Evolutionary conservation across 768 basidiomycete species (phyloP), one percentile per base, ranked within the genome.

Genomic region (Termitomyces sp.): DNA sequence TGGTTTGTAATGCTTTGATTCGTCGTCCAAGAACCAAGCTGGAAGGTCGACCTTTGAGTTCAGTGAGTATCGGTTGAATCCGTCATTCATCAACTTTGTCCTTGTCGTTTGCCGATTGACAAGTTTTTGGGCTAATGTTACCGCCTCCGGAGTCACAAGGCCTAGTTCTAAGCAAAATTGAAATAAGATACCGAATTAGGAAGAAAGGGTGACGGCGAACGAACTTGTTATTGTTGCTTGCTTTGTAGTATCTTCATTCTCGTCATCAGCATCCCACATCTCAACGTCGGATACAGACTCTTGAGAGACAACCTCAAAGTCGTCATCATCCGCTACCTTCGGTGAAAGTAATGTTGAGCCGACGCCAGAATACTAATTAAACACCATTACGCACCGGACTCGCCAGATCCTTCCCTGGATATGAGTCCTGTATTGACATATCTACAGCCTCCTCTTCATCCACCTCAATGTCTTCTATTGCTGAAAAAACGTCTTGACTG

Each of bases 1-100:
- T 50, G 90, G 73, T 68, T 93, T 95, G 80, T 96, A 97, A 67
- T 88, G 79, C 63, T 93, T 93, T 14, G 84, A 72, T 71, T 99
- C 97, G 61, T 99, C 97, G 61, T 99, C 97, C 34, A 98, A 76
- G 79, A 99, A 98, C 97, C 97, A 99, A 0, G 85, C 71, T 5
- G 97, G 97, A 11, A 98, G 82, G 15, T 78, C 92, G 48, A 98
- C 97, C 70, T 93, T 96, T 54, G 89, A 81, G 62, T 93, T 90
- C 52, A 95, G 79, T 2, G 95, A 91, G 70, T 94, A 89, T 11
- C 93, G 89, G 70, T 88, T 93, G 77, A 98, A 99, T 12, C 97
- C 97, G 45, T 97, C 88, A 62, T 98, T 93, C 65, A 98, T 81
- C 24, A 99, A 78, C 28, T 92, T 81, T 5, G 92, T 92, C 65